These are phyloP conservation scores for Thinopyrum elongatum DNA, from an alignment of 176 grass and related monocot species.

Conservation along the genomic window DNA sequence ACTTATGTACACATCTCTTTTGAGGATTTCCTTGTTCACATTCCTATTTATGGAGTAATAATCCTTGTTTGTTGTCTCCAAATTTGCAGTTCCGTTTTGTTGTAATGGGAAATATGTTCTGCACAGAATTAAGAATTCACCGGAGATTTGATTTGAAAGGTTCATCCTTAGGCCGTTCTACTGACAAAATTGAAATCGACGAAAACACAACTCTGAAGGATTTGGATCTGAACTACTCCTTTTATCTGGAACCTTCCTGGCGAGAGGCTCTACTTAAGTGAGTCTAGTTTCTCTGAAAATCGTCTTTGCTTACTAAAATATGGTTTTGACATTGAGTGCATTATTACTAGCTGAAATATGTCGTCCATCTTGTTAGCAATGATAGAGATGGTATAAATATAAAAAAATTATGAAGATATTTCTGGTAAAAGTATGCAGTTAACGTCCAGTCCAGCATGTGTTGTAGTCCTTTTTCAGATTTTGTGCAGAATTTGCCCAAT, in stretches of 20 bases:
- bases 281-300: constrained; percentile 28
- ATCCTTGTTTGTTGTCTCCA: constrained; percentile 20
- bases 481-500: neutral
- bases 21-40: neutral
- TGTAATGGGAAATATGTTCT: constrained; percentile 99
- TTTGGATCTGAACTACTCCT: constrained; percentile 90
- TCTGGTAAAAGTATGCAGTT: neutral
- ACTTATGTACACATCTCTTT: constrained; percentile 19
- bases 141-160: constrained; percentile 96
- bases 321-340: neutral
- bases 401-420: neutral
- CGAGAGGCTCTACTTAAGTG: constrained; percentile 89
- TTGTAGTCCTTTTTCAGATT: neutral
- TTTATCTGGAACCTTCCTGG: constrained; percentile 99
- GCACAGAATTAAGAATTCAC: constrained; percentile 97
- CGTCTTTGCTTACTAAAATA: neutral
- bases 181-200: constrained; percentile 94
- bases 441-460: neutral
- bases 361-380: neutral
- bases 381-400: neutral
- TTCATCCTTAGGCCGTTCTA: constrained; percentile 88
- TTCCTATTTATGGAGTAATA: neutral
- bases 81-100: constrained; percentile 95
- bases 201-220: constrained; percentile 99
- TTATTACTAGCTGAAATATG: neutral